phyloP scores from a whole-genome alignment of 2,329 filamentous ascomycete genomes.

The Botryosphaeria dothidea region DNA sequence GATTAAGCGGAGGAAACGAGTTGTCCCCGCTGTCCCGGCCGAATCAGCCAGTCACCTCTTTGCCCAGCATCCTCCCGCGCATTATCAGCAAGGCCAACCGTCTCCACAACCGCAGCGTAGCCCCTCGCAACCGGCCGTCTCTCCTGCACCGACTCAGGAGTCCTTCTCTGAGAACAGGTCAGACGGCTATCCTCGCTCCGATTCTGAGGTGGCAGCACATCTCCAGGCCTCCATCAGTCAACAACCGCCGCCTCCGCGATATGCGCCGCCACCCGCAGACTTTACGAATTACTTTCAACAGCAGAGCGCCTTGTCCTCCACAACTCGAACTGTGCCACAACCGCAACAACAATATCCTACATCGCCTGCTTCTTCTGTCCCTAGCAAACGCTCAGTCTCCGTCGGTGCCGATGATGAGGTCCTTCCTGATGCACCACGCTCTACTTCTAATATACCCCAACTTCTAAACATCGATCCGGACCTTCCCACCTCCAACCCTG shows the following conservation, averaged over 20 bases:
- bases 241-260: background rate
- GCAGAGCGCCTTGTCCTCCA: background rate
- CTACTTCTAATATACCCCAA: slow-evolving; percentile 11
- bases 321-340: slow-evolving; percentile 1
- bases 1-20: slow-evolving; percentile 92
- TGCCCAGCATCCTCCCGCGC: slow-evolving; percentile 12
- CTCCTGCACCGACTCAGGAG: slow-evolving; percentile 9
- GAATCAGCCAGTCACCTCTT: slow-evolving; percentile 16
- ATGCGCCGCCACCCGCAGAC: slow-evolving; percentile 12
- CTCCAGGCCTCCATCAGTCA: slow-evolving; percentile 12
- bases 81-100: slow-evolving; percentile 6
- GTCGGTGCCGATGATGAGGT: slow-evolving; percentile 1
- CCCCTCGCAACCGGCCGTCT: slow-evolving; percentile 6
- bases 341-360: slow-evolving; percentile 17
- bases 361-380: slow-evolving; percentile 14
- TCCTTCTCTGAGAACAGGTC: slow-evolving; percentile 11
- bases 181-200: slow-evolving; percentile 10
- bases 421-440: slow-evolving; percentile 9
- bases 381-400: slow-evolving; percentile 15
- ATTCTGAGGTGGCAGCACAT: slow-evolving; percentile 15
- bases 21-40: slow-evolving; percentile 59
- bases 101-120: slow-evolving; percentile 8
- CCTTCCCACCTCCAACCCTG: background rate
- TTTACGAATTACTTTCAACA: slow-evolving; percentile 16
- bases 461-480: slow-evolving; percentile 16